Percentiles rank a stretch among this genome's conserved stretches.
Conservation (phyloP, 768 basidiomycete species). For the Megacollybia marginata region DNA sequence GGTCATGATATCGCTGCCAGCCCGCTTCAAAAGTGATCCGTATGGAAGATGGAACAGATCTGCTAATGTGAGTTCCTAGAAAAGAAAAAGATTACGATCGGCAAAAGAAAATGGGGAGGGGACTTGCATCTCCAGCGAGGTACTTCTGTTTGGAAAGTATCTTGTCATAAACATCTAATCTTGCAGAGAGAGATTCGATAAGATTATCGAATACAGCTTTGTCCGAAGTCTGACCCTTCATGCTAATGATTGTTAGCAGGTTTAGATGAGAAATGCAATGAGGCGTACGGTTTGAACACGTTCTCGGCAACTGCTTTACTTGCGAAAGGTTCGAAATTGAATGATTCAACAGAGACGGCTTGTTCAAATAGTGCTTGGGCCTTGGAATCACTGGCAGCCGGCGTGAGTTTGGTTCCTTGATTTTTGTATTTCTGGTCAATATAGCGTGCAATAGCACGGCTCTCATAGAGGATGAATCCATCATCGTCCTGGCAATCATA, state of each 20-base stretch:
- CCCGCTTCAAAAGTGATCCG: slow-evolving; percentile 1
- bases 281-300: slow-evolving; percentile 40
- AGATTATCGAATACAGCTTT: slow-evolving; percentile 17
- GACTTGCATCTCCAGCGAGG: slow-evolving; percentile 43
- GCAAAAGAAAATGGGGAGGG: not conserved
- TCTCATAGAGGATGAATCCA: slow-evolving; percentile 59
- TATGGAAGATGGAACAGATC: slow-evolving; percentile 45
- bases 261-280: not conserved
- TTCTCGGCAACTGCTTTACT: slow-evolving; percentile 35
- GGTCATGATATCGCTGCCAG: slow-evolving; percentile 12
- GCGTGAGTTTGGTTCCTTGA: slow-evolving; percentile 46
- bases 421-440: slow-evolving; percentile 45
- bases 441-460: slow-evolving; percentile 56
- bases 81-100: slow-evolving; percentile 7
- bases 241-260: slow-evolving; percentile 3
- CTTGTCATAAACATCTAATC: slow-evolving; percentile 46
- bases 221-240: slow-evolving; percentile 21
- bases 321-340: slow-evolving; percentile 47
- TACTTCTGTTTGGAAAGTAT: slow-evolving; percentile 52
- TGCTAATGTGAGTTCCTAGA: slow-evolving; percentile 32
- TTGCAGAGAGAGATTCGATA: slow-evolving; percentile 24
- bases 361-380: slow-evolving; percentile 42
- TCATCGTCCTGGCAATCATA: slow-evolving; percentile 39
- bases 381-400: slow-evolving; percentile 23
- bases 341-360: slow-evolving; percentile 41